phyloP scores from a whole-genome alignment of 1,284 basidiomycete species.

The Ganoderma resinaceum region DNA sequence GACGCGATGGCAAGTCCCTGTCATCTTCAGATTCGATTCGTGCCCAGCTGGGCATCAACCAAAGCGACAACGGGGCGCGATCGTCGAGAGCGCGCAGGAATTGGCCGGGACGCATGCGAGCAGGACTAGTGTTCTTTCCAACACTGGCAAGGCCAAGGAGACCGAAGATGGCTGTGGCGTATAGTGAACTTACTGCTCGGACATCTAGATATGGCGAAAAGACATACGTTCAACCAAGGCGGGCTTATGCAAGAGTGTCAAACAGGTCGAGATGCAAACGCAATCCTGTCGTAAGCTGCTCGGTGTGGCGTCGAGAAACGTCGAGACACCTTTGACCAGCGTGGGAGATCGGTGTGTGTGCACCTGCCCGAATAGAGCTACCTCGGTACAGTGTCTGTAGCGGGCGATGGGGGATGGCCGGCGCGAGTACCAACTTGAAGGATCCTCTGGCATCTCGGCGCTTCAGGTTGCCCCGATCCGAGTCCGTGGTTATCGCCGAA shows the following conservation, averaged over 20 bases:
- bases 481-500: constrained; percentile 5
- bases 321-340: background rate
- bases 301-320: background rate
- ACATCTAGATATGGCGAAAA: background rate
- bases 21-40: background rate
- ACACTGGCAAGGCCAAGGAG: background rate
- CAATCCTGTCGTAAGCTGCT: background rate
- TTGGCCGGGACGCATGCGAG: background rate
- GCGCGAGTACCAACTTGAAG: background rate
- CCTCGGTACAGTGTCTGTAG: background rate
- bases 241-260: background rate
- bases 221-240: background rate
- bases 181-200: background rate
- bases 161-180: background rate
- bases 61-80: background rate
- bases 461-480: background rate
- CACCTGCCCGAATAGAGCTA: background rate
- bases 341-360: background rate
- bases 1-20: background rate
- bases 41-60: background rate
- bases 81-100: background rate
- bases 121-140: background rate
- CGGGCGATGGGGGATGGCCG: background rate
- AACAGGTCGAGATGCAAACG: background rate
- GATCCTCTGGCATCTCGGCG: background rate